phyloP scores from a whole-genome alignment of 1,139 yeast genomes.

The Pneumocystis canis region DNA sequence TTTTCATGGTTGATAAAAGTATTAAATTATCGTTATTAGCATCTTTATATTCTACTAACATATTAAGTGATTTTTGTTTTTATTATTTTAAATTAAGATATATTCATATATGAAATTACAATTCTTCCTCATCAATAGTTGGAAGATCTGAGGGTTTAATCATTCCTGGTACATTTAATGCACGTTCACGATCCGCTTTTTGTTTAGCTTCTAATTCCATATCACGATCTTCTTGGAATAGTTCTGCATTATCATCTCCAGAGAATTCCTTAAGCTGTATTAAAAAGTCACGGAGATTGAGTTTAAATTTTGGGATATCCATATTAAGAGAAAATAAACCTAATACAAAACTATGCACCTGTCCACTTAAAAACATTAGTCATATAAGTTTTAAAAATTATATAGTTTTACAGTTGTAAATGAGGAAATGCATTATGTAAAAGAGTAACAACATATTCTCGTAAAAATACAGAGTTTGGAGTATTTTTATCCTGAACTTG shows the following conservation, averaged over 20 bases:
- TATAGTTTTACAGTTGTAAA: constrained; percentile 35
- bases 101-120: neutral
- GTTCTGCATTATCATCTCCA: constrained; percentile 70
- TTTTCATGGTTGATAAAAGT: neutral
- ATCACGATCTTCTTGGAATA: constrained; percentile 89
- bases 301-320: constrained; percentile 64
- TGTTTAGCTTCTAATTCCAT: constrained; percentile 55
- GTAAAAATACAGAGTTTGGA: constrained; percentile 60
- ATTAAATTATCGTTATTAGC: neutral
- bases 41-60: neutral
- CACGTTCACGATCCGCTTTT: constrained; percentile 61
- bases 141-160: constrained; percentile 72
- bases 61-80: neutral
- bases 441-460: constrained; percentile 69
- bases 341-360: constrained; percentile 63
- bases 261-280: constrained; percentile 93
- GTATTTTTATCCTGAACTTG: constrained; percentile 78
- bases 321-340: constrained; percentile 57
- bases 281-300: constrained; percentile 83
- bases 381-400: neutral
- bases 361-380: constrained; percentile 30
- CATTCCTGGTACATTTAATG: constrained; percentile 81
- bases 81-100: neutral
- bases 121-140: constrained; percentile 48
- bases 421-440: constrained; percentile 81